phyloP scores from a whole-genome alignment of 2,329 filamentous ascomycete species.

The Sclerotinia minor region DNA sequence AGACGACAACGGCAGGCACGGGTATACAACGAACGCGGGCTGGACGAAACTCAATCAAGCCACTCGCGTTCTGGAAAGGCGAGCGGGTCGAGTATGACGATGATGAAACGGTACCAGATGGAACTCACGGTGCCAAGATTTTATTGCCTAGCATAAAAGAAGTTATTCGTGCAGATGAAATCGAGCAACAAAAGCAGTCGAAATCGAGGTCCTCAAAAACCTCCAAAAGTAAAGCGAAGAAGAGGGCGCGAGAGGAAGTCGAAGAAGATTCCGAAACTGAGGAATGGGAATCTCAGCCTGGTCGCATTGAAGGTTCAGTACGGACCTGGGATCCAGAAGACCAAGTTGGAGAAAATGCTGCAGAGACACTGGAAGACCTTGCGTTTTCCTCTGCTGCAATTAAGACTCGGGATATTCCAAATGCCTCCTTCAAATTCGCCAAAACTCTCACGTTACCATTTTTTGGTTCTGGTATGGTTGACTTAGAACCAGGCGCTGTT shows the following conservation, averaged over 20 bases:
- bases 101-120: slow-evolving; percentile 51
- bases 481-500: slow-evolving; percentile 76
- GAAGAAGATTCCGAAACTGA: slow-evolving; percentile 60
- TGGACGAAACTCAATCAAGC: slow-evolving; percentile 74
- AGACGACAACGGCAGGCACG: slow-evolving; percentile 44
- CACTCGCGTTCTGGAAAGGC: slow-evolving; percentile 83
- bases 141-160: slow-evolving; percentile 72
- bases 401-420: slow-evolving; percentile 57
- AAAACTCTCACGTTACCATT: slow-evolving; percentile 84
- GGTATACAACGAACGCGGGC: slow-evolving; percentile 62
- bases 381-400: slow-evolving; percentile 52
- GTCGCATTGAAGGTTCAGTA: slow-evolving; percentile 63
- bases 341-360: slow-evolving; percentile 53
- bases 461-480: slow-evolving; percentile 86
- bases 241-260: slow-evolving; percentile 30
- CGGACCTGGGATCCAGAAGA: slow-evolving; percentile 65
- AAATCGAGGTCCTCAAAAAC: slow-evolving; percentile 28
- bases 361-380: slow-evolving; percentile 57
- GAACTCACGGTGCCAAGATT: slow-evolving; percentile 50
- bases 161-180: slow-evolving; percentile 71
- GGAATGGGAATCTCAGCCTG: slow-evolving; percentile 70
- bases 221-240: slow-evolving; percentile 36
- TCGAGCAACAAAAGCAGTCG: slow-evolving; percentile 44
- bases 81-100: slow-evolving; percentile 72
- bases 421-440: slow-evolving; percentile 79